A percentile compares a stretch with the other conserved stretches of the same genome.
Evolutionary conservation across 2,329 filamentous ascomycete species (phyloP).

Genomic region (Akanthomyces muscarius): DNA sequence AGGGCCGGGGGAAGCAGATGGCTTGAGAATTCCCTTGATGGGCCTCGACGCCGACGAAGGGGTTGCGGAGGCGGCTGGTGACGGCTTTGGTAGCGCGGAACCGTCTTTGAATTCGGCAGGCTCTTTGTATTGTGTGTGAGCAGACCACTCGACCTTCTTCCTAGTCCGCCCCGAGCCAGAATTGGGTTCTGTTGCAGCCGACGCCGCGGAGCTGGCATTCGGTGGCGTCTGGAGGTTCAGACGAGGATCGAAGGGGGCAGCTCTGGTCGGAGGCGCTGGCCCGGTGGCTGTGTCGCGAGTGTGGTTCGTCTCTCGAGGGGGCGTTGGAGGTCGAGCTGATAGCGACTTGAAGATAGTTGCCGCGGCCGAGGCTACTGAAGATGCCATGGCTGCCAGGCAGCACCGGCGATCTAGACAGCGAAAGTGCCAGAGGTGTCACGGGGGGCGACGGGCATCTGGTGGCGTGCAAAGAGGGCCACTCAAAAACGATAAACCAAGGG

Average conservation of each 20-base stretch:
- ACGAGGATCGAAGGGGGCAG: conserved; percentile 36
- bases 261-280: conserved; percentile 32
- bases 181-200: conserved; percentile 38
- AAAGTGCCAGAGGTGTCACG: conserved; percentile 16
- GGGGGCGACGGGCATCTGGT: conserved; percentile 6
- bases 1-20: conserved; percentile 47
- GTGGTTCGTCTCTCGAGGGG: conserved; percentile 52
- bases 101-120: conserved; percentile 42
- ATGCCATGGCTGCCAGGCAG: conserved; percentile 40
- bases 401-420: conserved; percentile 38
- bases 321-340: conserved; percentile 60
- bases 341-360: conserved; percentile 46
- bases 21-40: conserved; percentile 74
- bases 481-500: too few relatives aligned
- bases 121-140: conserved; percentile 53
- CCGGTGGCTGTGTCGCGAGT: conserved; percentile 34
- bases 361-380: conserved; percentile 35
- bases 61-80: conserved; percentile 37
- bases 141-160: conserved; percentile 57
- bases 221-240: conserved; percentile 50
- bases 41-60: conserved; percentile 42
- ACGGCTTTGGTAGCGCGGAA: conserved; percentile 34
- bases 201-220: conserved; percentile 42
- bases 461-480: not conserved
- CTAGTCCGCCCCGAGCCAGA: conserved; percentile 41